Evolutionary conservation across 768 basidiomycete genomes (phyloP).

Genomic region (Lyophyllum decastes): DNA sequence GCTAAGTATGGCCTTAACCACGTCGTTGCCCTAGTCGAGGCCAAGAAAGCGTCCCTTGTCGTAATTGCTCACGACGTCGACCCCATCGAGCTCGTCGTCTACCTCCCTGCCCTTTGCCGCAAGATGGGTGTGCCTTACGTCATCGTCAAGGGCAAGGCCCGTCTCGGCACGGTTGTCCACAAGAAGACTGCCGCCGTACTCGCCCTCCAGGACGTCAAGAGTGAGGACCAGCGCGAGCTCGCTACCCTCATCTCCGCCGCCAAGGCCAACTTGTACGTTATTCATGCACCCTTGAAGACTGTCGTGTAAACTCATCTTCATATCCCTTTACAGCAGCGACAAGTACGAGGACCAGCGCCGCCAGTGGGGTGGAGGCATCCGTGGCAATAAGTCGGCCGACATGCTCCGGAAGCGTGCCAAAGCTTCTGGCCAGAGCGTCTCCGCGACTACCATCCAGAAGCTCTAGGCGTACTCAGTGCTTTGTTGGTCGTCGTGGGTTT

Average conservation of each 20-base stretch:
- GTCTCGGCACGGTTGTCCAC: slow-evolving; percentile 96
- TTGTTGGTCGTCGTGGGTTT: slow-evolving; percentile 3
- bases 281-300: not conserved
- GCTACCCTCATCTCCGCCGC: slow-evolving; percentile 90
- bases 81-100: slow-evolving; percentile 98
- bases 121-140: slow-evolving; percentile 99
- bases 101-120: slow-evolving; percentile 96
- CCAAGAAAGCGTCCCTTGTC: slow-evolving; percentile 96
- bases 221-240: slow-evolving; percentile 92
- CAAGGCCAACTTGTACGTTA: slow-evolving; percentile 94
- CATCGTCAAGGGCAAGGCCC: slow-evolving; percentile 97
- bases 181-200: slow-evolving; percentile 97
- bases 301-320: not conserved
- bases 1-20: slow-evolving; percentile 98
- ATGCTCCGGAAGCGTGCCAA: slow-evolving; percentile 95
- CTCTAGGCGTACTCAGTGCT: slow-evolving; percentile 45
- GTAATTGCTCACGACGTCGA: slow-evolving; percentile 98
- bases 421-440: slow-evolving; percentile 73
- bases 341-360: slow-evolving; percentile 92
- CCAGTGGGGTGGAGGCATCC: slow-evolving; percentile 95
- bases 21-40: slow-evolving; percentile 91
- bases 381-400: slow-evolving; percentile 92
- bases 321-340: slow-evolving; percentile 57
- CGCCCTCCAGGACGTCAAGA: slow-evolving; percentile 90
- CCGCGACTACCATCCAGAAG: slow-evolving; percentile 59